These are phyloP conservation scores for Neurospora sp. DNA, from an alignment of 495 filamentous ascomycete genomes.

Conservation along the genomic window DNA sequence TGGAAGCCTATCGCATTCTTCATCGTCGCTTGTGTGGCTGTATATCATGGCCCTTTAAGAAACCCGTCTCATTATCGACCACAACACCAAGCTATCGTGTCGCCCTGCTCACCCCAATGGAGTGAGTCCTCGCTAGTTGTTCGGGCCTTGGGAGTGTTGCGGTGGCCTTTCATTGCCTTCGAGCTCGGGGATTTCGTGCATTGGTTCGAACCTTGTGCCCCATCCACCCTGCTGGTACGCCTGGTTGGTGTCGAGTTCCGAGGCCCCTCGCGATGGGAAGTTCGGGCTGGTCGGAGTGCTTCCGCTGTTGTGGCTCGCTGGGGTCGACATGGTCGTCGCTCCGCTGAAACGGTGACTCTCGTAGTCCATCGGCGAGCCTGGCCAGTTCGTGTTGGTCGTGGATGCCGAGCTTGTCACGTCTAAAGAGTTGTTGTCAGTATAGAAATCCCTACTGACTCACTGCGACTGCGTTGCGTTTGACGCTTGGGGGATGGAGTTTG, in stretches of 20 bases:
- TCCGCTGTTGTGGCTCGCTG: neutral
- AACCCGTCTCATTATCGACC: neutral
- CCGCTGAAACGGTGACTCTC: neutral
- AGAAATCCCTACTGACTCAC: neutral
- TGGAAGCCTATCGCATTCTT: neutral
- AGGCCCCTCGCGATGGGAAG: neutral
- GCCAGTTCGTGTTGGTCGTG: neutral
- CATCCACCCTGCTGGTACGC: neutral
- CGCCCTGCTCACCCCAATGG: neutral
- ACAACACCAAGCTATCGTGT: neutral
- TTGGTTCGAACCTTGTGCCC: neutral
- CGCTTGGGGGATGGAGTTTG: neutral
- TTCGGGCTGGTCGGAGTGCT: neutral
- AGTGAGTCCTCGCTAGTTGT: neutral
- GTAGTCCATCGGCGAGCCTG: neutral
- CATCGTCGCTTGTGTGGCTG: neutral
- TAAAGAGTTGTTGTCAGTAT: neutral
- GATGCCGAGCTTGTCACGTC: neutral
- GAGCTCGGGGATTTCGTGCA: neutral
- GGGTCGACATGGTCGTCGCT: neutral
- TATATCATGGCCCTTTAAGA: neutral
- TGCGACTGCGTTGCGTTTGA: neutral
- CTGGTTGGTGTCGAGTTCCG: neutral
- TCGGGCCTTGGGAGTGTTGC: neutral
- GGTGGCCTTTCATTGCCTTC: neutral